These are phyloP conservation scores for Dothidotthia symphoricarpi DNA, from an alignment of 2,329 filamentous ascomycete species.

Conservation along the genomic window DNA sequence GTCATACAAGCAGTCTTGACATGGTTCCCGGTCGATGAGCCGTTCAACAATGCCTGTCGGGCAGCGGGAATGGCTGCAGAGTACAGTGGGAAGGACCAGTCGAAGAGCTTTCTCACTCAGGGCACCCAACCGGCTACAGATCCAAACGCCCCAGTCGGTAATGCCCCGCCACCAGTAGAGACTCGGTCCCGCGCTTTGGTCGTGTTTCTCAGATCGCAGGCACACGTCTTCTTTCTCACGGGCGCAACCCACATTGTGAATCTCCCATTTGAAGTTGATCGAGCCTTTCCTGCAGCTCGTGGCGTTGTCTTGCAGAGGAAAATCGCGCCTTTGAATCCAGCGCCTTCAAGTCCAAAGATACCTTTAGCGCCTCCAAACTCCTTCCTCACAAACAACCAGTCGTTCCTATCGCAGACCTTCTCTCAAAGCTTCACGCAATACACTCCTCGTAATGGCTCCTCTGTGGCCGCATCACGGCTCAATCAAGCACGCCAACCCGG, in stretches of 20 bases:
- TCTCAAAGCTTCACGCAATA: slow-evolving; percentile 40
- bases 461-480: slow-evolving; percentile 24
- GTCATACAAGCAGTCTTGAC: slow-evolving; percentile 85
- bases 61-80: slow-evolving; percentile 10
- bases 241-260: slow-evolving; percentile 87
- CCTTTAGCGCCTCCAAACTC: slow-evolving; percentile 73
- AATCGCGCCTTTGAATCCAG: slow-evolving; percentile 51
- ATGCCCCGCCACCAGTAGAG: slow-evolving; percentile 21
- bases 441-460: slow-evolving; percentile 28
- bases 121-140: slow-evolving; percentile 36
- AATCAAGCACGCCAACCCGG: slow-evolving; percentile 22
- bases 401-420: slow-evolving; percentile 56
- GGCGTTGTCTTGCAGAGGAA: slow-evolving; percentile 87
- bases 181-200: slow-evolving; percentile 64
- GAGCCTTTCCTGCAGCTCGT: slow-evolving; percentile 75
- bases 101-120: slow-evolving; percentile 30
- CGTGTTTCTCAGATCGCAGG: slow-evolving; percentile 87
- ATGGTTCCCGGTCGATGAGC: slow-evolving; percentile 62
- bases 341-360: slow-evolving; percentile 39
- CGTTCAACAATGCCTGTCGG: slow-evolving; percentile 11
- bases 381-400: slow-evolving; percentile 59
- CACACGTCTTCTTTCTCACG: slow-evolving; percentile 86
- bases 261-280: slow-evolving; percentile 91
- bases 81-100: slow-evolving; percentile 12
- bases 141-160: slow-evolving; percentile 20